These are phyloP conservation scores for Candida tropicalis DNA, from an alignment of 1,139 yeast genomes.

Conservation along the genomic window DNA sequence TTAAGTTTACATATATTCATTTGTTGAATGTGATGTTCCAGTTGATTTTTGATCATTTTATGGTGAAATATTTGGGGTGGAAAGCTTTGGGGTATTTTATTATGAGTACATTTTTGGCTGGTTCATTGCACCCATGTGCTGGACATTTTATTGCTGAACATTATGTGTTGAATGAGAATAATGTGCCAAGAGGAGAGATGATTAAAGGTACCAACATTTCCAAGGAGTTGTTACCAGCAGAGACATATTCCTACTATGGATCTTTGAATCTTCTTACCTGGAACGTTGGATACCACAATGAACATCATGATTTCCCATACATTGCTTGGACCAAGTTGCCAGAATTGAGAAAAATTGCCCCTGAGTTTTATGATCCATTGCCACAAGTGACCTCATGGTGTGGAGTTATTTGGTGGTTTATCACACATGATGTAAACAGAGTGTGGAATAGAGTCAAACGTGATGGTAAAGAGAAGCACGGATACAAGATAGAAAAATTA, in stretches of 20 bases:
- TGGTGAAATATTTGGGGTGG: slow-evolving; percentile 65
- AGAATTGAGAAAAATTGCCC: slow-evolving; percentile 63
- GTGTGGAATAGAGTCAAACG: slow-evolving; percentile 85
- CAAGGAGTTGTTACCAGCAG: slow-evolving; percentile 54
- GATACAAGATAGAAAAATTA: slow-evolving; percentile 25
- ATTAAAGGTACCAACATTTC: slow-evolving; percentile 27
- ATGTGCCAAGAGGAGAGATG: slow-evolving; percentile 34
- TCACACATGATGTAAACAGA: slow-evolving; percentile 65
- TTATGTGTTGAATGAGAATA: slow-evolving; percentile 68
- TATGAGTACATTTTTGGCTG: slow-evolving; percentile 82
- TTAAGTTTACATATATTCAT: slow-evolving; percentile 76
- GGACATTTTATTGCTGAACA: slow-evolving; percentile 97
- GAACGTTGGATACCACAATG: slow-evolving; percentile 94
- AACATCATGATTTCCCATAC: slow-evolving; percentile 94
- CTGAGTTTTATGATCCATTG: slow-evolving; percentile 79
- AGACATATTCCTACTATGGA: slow-evolving; percentile 90
- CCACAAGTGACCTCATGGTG: slow-evolving; percentile 82
- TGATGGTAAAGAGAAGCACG: slow-evolving; percentile 42
- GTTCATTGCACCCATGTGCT: slow-evolving; percentile 91
- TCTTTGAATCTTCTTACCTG: slow-evolving; percentile 74
- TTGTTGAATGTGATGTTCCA: slow-evolving; percentile 68
- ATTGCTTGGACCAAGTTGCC: slow-evolving; percentile 88
- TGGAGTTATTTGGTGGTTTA: slow-evolving; percentile 72
- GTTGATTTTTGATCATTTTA: slow-evolving; percentile 53
- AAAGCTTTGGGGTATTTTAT: slow-evolving; percentile 67